Evolutionary conservation across 164 flowering plant species (phyloP), one percentile per base, ranked within the genome.

Genomic region (Magnolia officinalis): DNA sequence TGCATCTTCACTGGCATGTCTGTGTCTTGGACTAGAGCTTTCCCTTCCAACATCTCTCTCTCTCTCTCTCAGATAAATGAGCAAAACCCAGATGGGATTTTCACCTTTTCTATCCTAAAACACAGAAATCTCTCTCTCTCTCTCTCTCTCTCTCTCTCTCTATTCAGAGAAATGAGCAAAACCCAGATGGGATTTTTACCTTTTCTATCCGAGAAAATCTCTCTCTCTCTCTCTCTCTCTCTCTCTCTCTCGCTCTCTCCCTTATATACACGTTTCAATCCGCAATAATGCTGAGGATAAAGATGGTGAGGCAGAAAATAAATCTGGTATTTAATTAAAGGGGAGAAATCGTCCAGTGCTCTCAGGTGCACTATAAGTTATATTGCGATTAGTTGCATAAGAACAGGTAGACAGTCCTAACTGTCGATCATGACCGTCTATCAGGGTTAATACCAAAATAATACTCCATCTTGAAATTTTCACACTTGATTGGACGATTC

Each of bases 1-100:
- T 92, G 97, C 98, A 94, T 94, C 90, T 89, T 92, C 83, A 78
- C 37, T 23, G 95, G 96, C 98, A 94, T 94, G 84, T 94, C 98
- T 74, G 97, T 85, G 72, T 92, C 98, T 77, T 89, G 87, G 20
- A 94, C 72, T 82, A 91, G 67, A 50, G 92, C 98, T 80, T 90
- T 94, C 20, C 97, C 98, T 88, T 94, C 98, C 91, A 94, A 89
- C 98, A 94, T 94, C 83, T 82, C 71, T 70, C 49, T 21, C 31
- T 14, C 19, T 81, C 74, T 76, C 81, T 52, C 70, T 55, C 18
- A 16, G 61, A 16, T 10, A 55, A 16, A 67, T 26, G 31, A 67
- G 50, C 45, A 31, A 67, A 67, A 67, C 71, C 50, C 71, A 67
- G 49, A 4, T 11, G 31, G 49, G 69, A 66, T 23, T 66, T 66